Percentiles rank a stretch among this genome's conserved stretches.
These are phyloP conservation scores for Cicer arietinum DNA, from an alignment of 306 rosid species.

Conservation along the genomic window DNA sequence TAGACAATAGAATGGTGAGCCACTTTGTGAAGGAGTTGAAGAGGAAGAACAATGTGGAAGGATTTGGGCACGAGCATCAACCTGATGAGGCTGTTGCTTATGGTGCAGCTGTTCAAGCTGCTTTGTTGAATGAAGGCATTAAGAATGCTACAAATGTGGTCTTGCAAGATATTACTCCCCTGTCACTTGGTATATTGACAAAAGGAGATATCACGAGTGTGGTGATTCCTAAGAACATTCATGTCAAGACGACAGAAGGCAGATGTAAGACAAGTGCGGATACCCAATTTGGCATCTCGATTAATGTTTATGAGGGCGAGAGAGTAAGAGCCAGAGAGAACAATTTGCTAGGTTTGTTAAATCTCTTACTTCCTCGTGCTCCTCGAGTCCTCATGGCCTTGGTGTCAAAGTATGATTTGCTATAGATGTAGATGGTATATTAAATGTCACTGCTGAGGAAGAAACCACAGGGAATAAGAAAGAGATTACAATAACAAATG, in stretches of 20 bases:
- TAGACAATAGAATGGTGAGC: background rate
- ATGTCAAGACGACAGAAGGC: background rate
- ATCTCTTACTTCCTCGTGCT: constrained; percentile 3
- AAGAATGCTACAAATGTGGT: background rate
- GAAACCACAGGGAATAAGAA: background rate
- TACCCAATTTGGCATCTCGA: background rate
- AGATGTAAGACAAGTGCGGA: background rate
- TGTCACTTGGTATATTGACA: background rate
- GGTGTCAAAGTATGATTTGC: background rate
- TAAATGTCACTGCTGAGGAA: constrained; percentile 3
- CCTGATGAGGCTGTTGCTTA: constrained; percentile 3
- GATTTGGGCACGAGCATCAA: background rate
- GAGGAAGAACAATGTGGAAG: background rate
- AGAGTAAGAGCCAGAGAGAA: constrained; percentile 4
- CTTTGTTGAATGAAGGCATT: constrained; percentile 2
- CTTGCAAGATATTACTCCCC: background rate
- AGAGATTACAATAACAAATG: background rate
- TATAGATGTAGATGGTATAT: background rate
- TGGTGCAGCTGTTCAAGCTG: background rate
- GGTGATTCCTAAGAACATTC: constrained; percentile 5
- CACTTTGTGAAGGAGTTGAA: background rate
- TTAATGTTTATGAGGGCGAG: background rate
- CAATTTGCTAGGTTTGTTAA: constrained; percentile 1
- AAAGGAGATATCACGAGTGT: constrained; percentile 4
- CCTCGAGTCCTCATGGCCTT: background rate